These are phyloP conservation scores for Mesembryanthemum crystallinum DNA, from an alignment of 148 eudicot species.

Conservation along the genomic window DNA sequence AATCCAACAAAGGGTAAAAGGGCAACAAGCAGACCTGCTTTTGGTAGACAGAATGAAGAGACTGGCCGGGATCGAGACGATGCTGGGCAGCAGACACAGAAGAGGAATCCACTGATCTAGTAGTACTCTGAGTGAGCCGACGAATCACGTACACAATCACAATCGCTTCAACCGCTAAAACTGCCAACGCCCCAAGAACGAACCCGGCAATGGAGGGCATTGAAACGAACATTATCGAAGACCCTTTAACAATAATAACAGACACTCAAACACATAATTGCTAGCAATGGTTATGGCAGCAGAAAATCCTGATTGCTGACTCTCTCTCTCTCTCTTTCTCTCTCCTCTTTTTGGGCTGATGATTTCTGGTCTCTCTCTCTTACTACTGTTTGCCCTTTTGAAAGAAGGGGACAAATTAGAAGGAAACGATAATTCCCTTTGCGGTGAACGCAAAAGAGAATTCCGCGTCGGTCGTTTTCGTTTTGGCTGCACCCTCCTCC, in stretches of 20 bases:
- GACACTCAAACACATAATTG: not conserved
- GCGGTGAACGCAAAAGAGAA: not conserved
- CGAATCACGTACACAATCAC: conserved; percentile 16
- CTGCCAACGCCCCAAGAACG: conserved; percentile 16
- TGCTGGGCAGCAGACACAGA: not conserved
- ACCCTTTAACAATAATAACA: not conserved
- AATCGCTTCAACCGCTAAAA: conserved; percentile 24
- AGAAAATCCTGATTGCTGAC: too few relatives aligned
- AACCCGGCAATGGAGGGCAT: conserved; percentile 22
- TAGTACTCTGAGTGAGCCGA: conserved; percentile 10
- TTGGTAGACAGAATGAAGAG: conserved; percentile 20
- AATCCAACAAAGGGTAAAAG: not conserved
- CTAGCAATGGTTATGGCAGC: too few relatives aligned
- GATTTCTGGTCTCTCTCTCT: not conserved
- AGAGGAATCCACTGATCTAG: conserved; percentile 1
- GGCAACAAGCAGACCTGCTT: conserved; percentile 24
- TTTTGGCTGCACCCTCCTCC: conserved; percentile 3
- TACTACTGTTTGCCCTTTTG: not conserved
- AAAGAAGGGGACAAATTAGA: not conserved
- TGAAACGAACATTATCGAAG: conserved; percentile 11
- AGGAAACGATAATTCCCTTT: not conserved
- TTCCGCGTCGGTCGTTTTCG: not conserved
- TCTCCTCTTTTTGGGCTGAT: not conserved
- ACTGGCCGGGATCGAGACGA: conserved; percentile 21
- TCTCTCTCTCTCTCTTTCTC: too few relatives aligned